phyloP scores from a whole-genome alignment of 441 rosid species.

The Gossypium lobatum region DNA sequence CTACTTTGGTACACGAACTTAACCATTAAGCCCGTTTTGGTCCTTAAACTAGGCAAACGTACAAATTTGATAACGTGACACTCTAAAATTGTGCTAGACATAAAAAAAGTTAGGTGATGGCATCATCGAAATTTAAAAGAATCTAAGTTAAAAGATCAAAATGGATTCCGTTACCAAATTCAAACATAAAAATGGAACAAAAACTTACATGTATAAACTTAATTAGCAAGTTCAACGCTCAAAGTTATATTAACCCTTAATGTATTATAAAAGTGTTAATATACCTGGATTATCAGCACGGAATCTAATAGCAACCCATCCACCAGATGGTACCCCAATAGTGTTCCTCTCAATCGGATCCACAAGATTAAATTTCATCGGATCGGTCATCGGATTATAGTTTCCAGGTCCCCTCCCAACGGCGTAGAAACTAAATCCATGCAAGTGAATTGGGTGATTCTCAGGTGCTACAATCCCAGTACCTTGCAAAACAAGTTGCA shows the following conservation, averaged over 20 bases:
- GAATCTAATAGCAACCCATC: constrained; percentile 88
- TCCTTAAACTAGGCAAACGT: too few species aligned
- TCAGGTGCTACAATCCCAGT: constrained; percentile 65
- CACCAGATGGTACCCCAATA: constrained; percentile 82
- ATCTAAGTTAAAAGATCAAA: too few species aligned
- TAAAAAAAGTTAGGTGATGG: too few species aligned
- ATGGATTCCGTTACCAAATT: too few species aligned
- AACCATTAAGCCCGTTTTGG: too few species aligned
- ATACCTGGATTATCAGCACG: constrained; percentile 90
- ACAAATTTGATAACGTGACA: too few species aligned
- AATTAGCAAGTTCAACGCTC: too few species aligned
- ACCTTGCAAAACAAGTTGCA: constrained; percentile 77
- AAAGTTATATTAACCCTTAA: not conserved
- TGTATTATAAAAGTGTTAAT: not conserved
- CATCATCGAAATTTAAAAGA: too few species aligned
- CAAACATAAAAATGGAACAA: too few species aligned
- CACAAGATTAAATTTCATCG: constrained; percentile 63
- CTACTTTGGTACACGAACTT: too few species aligned
- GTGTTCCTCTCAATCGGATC: constrained; percentile 95
- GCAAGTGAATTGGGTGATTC: constrained; percentile 84
- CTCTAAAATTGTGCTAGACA: too few species aligned
- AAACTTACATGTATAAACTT: too few species aligned
- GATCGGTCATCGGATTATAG: constrained; percentile 53
- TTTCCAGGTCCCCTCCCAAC: constrained; percentile 79
- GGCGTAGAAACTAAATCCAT: constrained; percentile 70